A percentile compares a stretch with the other conserved stretches of the same genome.
phyloP scores from a whole-genome alignment of 345 rosid genomes.

The Bruguiera sexangula region DNA sequence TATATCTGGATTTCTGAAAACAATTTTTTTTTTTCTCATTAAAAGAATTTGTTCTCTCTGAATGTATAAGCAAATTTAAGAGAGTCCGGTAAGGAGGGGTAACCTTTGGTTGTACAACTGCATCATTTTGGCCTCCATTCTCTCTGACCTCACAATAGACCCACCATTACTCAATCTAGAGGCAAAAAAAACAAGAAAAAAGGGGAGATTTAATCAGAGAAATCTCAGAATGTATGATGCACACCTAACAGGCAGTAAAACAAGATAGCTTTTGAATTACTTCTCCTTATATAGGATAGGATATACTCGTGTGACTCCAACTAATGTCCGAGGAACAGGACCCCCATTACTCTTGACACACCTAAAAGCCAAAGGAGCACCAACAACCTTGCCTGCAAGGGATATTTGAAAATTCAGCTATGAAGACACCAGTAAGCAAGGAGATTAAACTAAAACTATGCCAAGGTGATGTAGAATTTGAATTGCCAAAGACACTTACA shows the following conservation, averaged over 20 bases:
- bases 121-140: conserved; percentile 57
- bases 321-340: conserved; percentile 68
- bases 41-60: neutral
- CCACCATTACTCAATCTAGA: conserved; percentile 55
- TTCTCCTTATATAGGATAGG: conserved; percentile 90
- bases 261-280: conserved; percentile 32
- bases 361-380: conserved; percentile 75
- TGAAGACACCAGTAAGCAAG: conserved; percentile 13
- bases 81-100: conserved; percentile 2
- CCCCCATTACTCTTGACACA: conserved; percentile 91
- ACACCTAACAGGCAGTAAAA: conserved; percentile 10
- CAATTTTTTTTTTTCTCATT: neutral
- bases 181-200: neutral
- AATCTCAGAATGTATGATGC: conserved; percentile 7
- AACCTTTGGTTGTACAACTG: conserved; percentile 53
- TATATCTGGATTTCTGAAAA: neutral
- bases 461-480: conserved; percentile 10
- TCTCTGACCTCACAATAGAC: conserved; percentile 82
- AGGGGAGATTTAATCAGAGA: neutral
- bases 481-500: conserved; percentile 50
- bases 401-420: conserved; percentile 21
- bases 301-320: conserved; percentile 83
- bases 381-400: conserved; percentile 58
- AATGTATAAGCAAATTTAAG: neutral
- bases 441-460: conserved; percentile 18